These are phyloP conservation scores for Yamadazyma taylorii DNA, from an alignment of 1,139 yeast genomes.

Conservation along the genomic window DNA sequence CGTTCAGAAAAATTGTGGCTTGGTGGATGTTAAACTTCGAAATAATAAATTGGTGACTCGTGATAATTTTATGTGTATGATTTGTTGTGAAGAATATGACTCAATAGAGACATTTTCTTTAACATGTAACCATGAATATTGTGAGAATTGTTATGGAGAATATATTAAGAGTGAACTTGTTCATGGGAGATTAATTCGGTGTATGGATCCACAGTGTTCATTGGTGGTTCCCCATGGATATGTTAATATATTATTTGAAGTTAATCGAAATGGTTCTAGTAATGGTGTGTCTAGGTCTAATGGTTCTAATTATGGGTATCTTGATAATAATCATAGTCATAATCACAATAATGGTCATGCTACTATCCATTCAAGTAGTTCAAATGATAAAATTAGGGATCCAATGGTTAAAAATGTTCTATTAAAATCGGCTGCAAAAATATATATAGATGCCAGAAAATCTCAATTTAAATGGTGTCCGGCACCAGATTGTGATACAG, in stretches of 20 bases:
- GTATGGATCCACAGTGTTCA: slow-evolving; percentile 54
- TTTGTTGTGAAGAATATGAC: slow-evolving; percentile 65
- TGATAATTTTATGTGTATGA: slow-evolving; percentile 50
- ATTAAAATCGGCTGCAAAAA: slow-evolving; percentile 36
- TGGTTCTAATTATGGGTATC: too few species aligned
- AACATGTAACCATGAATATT: slow-evolving; percentile 69
- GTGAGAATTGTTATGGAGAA: slow-evolving; percentile 63
- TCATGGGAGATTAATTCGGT: slow-evolving; percentile 60
- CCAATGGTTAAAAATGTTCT: slow-evolving; percentile 17
- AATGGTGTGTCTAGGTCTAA: too few species aligned
- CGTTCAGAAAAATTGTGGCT: slow-evolving; percentile 51
- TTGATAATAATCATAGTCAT: neutral
- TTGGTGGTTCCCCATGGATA: slow-evolving; percentile 34
- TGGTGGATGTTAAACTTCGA: slow-evolving; percentile 20
- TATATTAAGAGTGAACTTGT: slow-evolving; percentile 54
- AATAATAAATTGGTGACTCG: slow-evolving; percentile 19
- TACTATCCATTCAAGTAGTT: neutral
- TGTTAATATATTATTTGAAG: slow-evolving; percentile 10
- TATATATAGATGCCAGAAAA: slow-evolving; percentile 51
- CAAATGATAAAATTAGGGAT: neutral
- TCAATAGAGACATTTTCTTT: slow-evolving; percentile 49
- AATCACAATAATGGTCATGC: slow-evolving; percentile 3
- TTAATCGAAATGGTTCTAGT: neutral
- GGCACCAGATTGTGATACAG: slow-evolving; percentile 68
- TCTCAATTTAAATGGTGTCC: slow-evolving; percentile 76